Percentiles rank a stretch among this genome's conserved stretches.
These are phyloP conservation scores for Porcisia hertigi DNA, from an alignment of 208 protist species.

Conservation along the genomic window DNA sequence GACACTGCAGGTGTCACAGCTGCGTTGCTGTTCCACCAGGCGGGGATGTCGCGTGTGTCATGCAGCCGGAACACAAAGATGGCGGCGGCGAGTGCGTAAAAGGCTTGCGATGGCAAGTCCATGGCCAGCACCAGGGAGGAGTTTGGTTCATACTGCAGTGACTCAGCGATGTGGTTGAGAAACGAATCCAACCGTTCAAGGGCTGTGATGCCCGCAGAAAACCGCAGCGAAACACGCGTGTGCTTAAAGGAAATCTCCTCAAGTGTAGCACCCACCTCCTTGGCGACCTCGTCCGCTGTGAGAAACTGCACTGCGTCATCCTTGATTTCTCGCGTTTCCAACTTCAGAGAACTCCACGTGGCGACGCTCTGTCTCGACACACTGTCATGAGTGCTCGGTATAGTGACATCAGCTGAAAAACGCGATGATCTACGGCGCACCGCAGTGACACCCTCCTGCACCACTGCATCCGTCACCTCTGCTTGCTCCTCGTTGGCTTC, in stretches of 20 bases:
- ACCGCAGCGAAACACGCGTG: constrained; percentile 8
- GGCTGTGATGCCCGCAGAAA: constrained; percentile 6
- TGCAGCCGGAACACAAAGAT: constrained; percentile 24
- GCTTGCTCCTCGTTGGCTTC: neutral
- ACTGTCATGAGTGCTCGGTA: neutral
- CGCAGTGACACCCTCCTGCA: neutral
- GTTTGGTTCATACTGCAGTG: neutral
- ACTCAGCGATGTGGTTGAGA: constrained; percentile 5
- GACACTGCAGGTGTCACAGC: neutral
- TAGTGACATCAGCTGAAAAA: neutral
- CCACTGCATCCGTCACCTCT: constrained; percentile 19
- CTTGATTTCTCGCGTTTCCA: neutral
- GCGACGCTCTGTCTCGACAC: neutral
- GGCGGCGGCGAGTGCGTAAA: constrained; percentile 26
- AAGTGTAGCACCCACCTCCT: constrained; percentile 9
- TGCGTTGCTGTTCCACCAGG: neutral
- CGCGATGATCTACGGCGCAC: neutral
- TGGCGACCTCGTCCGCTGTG: constrained; percentile 18
- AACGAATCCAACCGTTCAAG: constrained; percentile 13
- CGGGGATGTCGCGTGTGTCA: neutral
- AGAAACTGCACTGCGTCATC: constrained; percentile 1
- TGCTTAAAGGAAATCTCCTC: constrained; percentile 2
- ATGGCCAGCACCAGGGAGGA: constrained; percentile 18
- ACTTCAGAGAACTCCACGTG: neutral
- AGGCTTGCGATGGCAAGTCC: constrained; percentile 16